These are phyloP conservation scores for Phoma sp. DNA, from an alignment of 2,329 filamentous ascomycete genomes.

Conservation along the genomic window DNA sequence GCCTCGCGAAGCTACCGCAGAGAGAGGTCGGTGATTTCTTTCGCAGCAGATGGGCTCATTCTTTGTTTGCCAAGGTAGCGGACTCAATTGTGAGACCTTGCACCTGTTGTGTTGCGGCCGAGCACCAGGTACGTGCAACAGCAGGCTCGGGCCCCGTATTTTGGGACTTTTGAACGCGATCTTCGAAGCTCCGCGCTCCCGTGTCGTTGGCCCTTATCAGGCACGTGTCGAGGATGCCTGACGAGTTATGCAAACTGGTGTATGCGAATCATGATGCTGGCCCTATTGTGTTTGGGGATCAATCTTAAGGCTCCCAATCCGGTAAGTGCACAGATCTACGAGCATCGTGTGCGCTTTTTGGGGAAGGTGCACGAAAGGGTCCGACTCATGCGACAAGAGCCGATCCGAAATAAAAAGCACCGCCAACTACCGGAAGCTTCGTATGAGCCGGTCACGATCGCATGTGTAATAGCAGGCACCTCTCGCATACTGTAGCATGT, in stretches of 20 bases:
- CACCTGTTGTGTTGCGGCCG: neutral
- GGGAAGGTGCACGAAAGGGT: neutral
- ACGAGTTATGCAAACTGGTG: neutral
- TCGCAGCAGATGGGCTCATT: too few relatives aligned
- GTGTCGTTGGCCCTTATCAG: too few relatives aligned
- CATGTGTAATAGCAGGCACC: neutral
- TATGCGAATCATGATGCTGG: neutral
- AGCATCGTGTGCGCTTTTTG: neutral
- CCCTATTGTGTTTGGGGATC: neutral
- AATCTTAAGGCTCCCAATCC: neutral
- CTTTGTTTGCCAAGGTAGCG: too few relatives aligned
- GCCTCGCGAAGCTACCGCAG: too few relatives aligned
- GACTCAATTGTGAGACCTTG: too few relatives aligned
- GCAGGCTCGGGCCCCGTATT: neutral
- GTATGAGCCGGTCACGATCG: too few relatives aligned
- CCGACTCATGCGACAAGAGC: neutral
- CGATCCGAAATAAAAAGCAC: neutral
- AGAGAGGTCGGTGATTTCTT: too few relatives aligned
- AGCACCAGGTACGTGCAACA: neutral
- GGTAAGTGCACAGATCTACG: neutral
- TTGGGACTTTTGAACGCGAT: too few relatives aligned
- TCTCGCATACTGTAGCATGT: neutral
- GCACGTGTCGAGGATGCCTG: neutral
- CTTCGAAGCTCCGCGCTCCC: neutral
- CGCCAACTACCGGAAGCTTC: too few relatives aligned